A percentile compares a stretch with the other conserved stretches of the same genome.
Evolutionary conservation across 441 rosid species (phyloP).

Genomic region (Euphorbia schlechtendalii): DNA sequence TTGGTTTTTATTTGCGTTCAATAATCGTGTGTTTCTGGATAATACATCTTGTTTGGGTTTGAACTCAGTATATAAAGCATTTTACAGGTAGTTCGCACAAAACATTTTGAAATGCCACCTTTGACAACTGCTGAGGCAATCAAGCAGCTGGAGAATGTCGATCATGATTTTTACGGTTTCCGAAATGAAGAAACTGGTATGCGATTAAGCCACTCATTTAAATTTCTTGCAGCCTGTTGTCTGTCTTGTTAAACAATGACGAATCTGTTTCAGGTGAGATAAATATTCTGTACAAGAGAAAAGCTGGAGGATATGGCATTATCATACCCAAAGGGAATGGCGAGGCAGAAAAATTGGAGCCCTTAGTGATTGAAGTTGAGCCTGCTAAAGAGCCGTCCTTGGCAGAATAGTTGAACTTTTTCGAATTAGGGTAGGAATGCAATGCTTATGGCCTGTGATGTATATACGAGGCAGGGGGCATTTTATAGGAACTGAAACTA

Average conservation of each 20-base stretch:
- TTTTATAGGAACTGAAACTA: slow-evolving; percentile 5
- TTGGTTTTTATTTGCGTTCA: too few relatives aligned
- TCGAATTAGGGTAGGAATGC: not conserved
- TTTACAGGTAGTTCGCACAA: slow-evolving; percentile 74
- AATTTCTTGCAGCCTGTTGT: not conserved
- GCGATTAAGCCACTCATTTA: slow-evolving; percentile 10
- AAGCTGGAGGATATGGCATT: slow-evolving; percentile 82
- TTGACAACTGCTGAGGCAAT: slow-evolving; percentile 73
- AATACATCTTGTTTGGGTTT: not conserved
- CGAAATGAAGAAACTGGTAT: slow-evolving; percentile 87
- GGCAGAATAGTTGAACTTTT: slow-evolving; percentile 31
- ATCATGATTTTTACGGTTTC: slow-evolving; percentile 87
- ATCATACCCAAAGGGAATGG: slow-evolving; percentile 73
- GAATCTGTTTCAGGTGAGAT: slow-evolving; percentile 53
- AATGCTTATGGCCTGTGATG: not conserved
- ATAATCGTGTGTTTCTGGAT: not conserved
- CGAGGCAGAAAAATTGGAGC: slow-evolving; percentile 48
- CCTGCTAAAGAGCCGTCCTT: slow-evolving; percentile 28
- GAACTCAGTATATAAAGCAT: not conserved
- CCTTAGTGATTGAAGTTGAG: slow-evolving; percentile 40
- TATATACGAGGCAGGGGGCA: slow-evolving; percentile 11
- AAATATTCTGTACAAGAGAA: slow-evolving; percentile 77
- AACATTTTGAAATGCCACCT: slow-evolving; percentile 89
- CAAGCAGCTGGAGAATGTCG: slow-evolving; percentile 77
- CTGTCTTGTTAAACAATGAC: not conserved